A percentile compares a stretch with the other conserved stretches of the same genome.
Conservation (phyloP, 2,329 filamentous ascomycete species). For the Verticillium nonalfalfae region DNA sequence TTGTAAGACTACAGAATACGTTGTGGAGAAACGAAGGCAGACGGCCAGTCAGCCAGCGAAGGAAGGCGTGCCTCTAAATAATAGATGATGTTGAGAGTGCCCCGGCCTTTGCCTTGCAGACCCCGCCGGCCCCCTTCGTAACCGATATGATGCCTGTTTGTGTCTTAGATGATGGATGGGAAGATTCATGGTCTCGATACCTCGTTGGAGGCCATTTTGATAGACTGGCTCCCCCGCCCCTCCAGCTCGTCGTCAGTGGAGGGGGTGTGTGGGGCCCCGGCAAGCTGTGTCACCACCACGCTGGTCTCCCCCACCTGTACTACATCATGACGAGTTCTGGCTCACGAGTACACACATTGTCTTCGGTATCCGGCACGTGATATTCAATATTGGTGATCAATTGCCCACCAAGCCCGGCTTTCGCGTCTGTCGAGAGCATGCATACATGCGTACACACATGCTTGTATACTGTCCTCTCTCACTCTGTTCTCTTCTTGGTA, state of each 20-base stretch:
- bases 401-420: neutral
- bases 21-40: neutral
- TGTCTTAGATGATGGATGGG: neutral
- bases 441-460: neutral
- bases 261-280: neutral
- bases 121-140: too few species aligned
- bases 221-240: neutral
- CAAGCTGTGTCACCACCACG: neutral
- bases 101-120: neutral
- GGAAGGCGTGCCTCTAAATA: neutral
- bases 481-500: neutral
- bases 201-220: neutral
- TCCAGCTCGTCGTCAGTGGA: neutral
- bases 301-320: neutral
- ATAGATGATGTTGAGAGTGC: neutral
- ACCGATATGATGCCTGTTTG: neutral
- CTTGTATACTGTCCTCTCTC: neutral
- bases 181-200: neutral
- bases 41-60: neutral
- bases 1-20: neutral
- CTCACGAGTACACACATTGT: neutral
- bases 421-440: neutral
- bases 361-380: too few species aligned
- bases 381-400: neutral
- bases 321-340: too few species aligned